phyloP scores from a whole-genome alignment of 1,284 basidiomycete genomes.

The Cronartium ribicola region DNA sequence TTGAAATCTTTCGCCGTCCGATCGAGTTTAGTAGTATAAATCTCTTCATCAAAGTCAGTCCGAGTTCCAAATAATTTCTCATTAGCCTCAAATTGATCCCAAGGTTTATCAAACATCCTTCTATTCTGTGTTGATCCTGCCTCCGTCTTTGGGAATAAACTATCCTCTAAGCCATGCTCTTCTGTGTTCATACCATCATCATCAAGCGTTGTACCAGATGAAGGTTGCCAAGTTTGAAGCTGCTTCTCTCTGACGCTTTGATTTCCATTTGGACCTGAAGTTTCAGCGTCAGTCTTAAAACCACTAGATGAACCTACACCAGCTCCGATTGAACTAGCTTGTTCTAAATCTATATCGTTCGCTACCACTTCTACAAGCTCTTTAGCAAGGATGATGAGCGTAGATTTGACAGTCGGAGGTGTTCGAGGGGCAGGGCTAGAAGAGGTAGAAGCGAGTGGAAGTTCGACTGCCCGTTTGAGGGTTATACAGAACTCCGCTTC shows the following conservation, averaged over 20 bases:
- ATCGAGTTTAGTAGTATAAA: conserved; percentile 93
- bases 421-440: conserved; percentile 64
- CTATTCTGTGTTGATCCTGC: conserved; percentile 10
- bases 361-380: conserved; percentile 45
- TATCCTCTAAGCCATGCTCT: conserved; percentile 37
- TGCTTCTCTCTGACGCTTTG: conserved; percentile 64
- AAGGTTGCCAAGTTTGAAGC: conserved; percentile 71
- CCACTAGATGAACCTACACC: conserved; percentile 53
- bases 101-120: conserved; percentile 53
- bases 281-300: conserved; percentile 85
- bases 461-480: conserved; percentile 68
- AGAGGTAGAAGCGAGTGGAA: conserved; percentile 61
- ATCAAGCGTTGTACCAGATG: conserved; percentile 45
- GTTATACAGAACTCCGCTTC: conserved; percentile 67
- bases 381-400: conserved; percentile 44
- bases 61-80: conserved; percentile 87
- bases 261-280: conserved; percentile 58
- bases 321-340: conserved; percentile 12
- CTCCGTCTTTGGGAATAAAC: conserved; percentile 44
- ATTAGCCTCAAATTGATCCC: conserved; percentile 97
- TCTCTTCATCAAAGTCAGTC: conserved; percentile 85
- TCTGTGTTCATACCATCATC: conserved; percentile 4
- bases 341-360: conserved; percentile 41
- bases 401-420: conserved; percentile 66
- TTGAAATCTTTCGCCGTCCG: conserved; percentile 76